Evolutionary conservation across 192 early-diverging fungal genomes (phyloP).

Genomic region (Linnemannia exigua): DNA sequence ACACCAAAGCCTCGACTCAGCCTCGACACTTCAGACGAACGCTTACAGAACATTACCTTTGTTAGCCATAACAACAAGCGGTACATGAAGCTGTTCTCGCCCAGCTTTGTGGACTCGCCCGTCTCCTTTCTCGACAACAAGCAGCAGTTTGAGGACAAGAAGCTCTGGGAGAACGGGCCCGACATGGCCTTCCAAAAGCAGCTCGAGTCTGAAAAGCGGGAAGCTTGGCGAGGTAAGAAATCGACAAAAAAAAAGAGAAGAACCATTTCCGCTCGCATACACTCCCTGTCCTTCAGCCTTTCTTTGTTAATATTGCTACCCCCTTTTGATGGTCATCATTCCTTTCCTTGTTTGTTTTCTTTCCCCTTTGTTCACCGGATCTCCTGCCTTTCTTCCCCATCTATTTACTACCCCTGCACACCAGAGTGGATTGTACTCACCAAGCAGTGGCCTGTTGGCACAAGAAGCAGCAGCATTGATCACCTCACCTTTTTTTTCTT

Average conservation of each 20-base stretch:
- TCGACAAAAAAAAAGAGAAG: background rate
- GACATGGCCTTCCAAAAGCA: slow-evolving; percentile 54
- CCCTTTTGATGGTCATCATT: background rate
- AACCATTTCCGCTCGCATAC: background rate
- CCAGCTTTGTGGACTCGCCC: slow-evolving; percentile 47
- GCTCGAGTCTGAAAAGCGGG: slow-evolving; percentile 38
- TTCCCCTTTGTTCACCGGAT: background rate
- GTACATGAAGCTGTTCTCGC: slow-evolving; percentile 48
- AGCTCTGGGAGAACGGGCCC: slow-evolving; percentile 52
- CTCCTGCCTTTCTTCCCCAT: background rate
- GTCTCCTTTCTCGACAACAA: slow-evolving; percentile 35
- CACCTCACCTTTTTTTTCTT: background rate
- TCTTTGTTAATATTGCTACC: background rate
- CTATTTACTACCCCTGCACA: background rate
- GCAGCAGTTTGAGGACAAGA: slow-evolving; percentile 39
- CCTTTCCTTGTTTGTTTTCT: background rate
- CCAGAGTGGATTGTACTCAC: background rate
- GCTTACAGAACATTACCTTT: slow-evolving; percentile 41
- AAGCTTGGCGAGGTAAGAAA: slow-evolving; percentile 41
- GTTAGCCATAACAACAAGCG: slow-evolving; percentile 33
- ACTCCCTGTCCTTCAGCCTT: background rate
- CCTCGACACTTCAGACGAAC: slow-evolving; percentile 49
- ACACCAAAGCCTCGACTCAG: slow-evolving; percentile 26
- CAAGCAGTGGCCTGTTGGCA: background rate
- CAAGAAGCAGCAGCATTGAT: background rate